Percentiles rank a stretch among this genome's conserved stretches.
Evolutionary conservation across 2,329 filamentous ascomycete genomes (phyloP).

Genomic region (Calonectria pteridis): DNA sequence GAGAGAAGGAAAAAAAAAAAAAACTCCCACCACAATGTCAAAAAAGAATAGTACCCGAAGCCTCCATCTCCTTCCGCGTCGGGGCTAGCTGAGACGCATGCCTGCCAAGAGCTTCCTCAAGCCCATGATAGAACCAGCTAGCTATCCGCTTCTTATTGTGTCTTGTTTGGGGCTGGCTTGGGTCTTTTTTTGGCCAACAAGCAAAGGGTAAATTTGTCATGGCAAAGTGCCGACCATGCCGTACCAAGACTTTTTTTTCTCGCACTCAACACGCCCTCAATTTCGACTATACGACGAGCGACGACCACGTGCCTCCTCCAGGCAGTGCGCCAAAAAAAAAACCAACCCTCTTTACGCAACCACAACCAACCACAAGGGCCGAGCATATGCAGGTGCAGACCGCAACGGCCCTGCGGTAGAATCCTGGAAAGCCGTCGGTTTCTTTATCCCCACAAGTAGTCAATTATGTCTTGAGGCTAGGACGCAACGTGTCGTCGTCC

Average conservation of each 20-base stretch:
- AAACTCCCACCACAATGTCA: not conserved
- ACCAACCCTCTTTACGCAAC: slow-evolving; percentile 36
- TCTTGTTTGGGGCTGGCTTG: slow-evolving; percentile 38
- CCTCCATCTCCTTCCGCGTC: slow-evolving; percentile 17
- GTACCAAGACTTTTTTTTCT: slow-evolving; percentile 43
- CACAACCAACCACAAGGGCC: slow-evolving; percentile 35
- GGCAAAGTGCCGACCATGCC: slow-evolving; percentile 43
- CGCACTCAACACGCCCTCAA: slow-evolving; percentile 43
- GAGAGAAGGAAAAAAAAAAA: not conserved
- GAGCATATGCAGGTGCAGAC: slow-evolving; percentile 32
- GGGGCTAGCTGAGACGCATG: slow-evolving; percentile 15
- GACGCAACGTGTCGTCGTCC: slow-evolving; percentile 38
- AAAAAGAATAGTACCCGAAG: not conserved
- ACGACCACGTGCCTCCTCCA: slow-evolving; percentile 40
- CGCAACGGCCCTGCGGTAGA: slow-evolving; percentile 31
- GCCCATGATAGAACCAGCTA: slow-evolving; percentile 14
- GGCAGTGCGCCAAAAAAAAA: slow-evolving; percentile 35
- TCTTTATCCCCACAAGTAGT: slow-evolving; percentile 26
- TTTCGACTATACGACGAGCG: slow-evolving; percentile 41
- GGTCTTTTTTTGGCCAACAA: slow-evolving; percentile 25
- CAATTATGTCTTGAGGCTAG: slow-evolving; percentile 34
- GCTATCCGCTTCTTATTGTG: slow-evolving; percentile 28
- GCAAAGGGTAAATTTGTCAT: slow-evolving; percentile 32
- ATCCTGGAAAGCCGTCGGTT: slow-evolving; percentile 27
- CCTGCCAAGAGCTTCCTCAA: slow-evolving; percentile 21